These are phyloP conservation scores for Aspergillus baeticus DNA, from an alignment of 495 filamentous ascomycete species.

Conservation along the genomic window DNA sequence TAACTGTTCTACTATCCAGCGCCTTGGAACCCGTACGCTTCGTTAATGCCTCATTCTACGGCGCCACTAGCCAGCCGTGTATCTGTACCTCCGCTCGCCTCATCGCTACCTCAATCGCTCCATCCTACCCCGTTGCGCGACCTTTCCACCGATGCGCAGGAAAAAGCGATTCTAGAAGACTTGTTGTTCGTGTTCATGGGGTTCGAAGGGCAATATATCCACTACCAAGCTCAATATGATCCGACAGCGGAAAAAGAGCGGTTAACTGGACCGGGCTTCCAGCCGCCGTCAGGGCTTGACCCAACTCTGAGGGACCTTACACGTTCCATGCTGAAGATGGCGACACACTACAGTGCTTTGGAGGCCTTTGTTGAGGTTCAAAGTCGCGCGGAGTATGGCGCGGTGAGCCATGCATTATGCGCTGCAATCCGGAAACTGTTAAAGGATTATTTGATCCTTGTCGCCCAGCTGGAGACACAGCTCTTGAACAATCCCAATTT, in stretches of 20 bases:
- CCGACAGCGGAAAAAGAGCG: constrained; percentile 82
- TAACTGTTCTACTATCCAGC: constrained; percentile 36
- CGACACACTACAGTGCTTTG: constrained; percentile 85
- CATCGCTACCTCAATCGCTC: constrained; percentile 65
- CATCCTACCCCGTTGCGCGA: constrained; percentile 70
- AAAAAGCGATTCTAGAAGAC: constrained; percentile 84
- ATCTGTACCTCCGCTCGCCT: constrained; percentile 78
- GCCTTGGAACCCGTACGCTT: constrained; percentile 82
- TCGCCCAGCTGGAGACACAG: constrained; percentile 90
- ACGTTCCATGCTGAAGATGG: constrained; percentile 88
- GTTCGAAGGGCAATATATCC: constrained; percentile 96
- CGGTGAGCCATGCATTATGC: constrained; percentile 95
- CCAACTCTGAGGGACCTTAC: constrained; percentile 88
- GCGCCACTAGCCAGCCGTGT: constrained; percentile 86
- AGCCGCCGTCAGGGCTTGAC: constrained; percentile 79
- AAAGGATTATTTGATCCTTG: constrained; percentile 88
- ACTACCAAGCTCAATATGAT: constrained; percentile 78
- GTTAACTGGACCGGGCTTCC: constrained; percentile 75
- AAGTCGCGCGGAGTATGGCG: constrained; percentile 87
- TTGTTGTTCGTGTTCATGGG: constrained; percentile 96
- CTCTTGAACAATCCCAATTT: constrained; percentile 83
- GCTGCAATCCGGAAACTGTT: constrained; percentile 87
- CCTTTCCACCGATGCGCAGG: constrained; percentile 76
- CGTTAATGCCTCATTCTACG: constrained; percentile 76
- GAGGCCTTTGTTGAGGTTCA: constrained; percentile 93